Percentiles rank a stretch among this genome's conserved stretches.
Conservation (phyloP, 164 flowering plant genomes). For the Liriodendron chinense region DNA sequence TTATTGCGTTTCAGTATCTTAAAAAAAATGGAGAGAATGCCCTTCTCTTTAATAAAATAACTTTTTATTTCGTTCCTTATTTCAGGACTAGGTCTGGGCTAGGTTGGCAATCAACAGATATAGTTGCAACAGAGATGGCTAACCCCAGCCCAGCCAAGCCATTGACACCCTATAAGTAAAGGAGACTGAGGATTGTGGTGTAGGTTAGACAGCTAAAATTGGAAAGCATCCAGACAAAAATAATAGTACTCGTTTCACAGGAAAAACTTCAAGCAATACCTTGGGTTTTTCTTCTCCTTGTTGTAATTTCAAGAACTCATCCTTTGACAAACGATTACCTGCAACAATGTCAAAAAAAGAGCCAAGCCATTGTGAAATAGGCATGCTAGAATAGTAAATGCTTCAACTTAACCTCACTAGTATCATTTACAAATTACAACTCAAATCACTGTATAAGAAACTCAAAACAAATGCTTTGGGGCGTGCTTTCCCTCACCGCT, state of each 20-base stretch:
- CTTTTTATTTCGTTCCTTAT: too few relatives aligned
- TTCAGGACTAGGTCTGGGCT: too few relatives aligned
- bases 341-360: conserved; percentile 16
- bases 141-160: too few relatives aligned
- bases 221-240: too few relatives aligned
- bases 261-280: conserved; percentile 38
- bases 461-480: background rate
- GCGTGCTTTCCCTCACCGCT: conserved; percentile 31
- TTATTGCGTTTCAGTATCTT: background rate
- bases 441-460: background rate
- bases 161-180: background rate
- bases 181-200: background rate
- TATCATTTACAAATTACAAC: background rate
- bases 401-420: background rate
- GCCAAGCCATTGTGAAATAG: background rate
- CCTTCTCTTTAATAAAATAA: too few relatives aligned
- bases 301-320: conserved; percentile 53
- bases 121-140: too few relatives aligned
- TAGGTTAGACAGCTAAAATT: background rate
- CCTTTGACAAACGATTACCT: conserved; percentile 81
- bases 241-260: background rate
- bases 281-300: conserved; percentile 83
- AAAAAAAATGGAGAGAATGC: too few relatives aligned
- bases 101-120: too few relatives aligned
- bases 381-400: background rate